Evolutionary conservation across 495 filamentous ascomycete species (phyloP).

Genomic region (Bacidia rubella): DNA sequence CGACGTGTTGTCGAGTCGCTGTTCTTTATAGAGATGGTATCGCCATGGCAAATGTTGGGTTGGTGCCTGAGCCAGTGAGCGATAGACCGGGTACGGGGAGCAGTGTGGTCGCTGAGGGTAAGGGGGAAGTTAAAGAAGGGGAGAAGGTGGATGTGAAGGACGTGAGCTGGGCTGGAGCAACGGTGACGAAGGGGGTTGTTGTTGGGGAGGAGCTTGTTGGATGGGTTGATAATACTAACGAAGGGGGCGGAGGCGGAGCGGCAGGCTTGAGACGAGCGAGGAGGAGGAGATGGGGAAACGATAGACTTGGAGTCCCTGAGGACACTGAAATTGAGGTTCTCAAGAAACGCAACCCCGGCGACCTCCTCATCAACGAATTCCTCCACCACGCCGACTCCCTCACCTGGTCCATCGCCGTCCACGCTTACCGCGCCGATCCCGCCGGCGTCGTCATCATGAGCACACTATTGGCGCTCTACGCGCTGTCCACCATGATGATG

Average conservation of each 20-base stretch:
- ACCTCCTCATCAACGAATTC: background rate
- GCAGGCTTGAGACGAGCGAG: background rate
- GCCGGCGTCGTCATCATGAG: background rate
- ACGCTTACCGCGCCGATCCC: background rate
- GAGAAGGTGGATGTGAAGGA: background rate
- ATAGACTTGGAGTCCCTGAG: background rate
- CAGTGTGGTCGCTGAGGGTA: background rate
- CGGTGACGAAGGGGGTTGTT: background rate
- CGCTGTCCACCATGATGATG: background rate
- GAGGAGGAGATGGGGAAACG: background rate
- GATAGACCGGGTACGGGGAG: background rate
- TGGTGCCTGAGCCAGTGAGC: background rate
- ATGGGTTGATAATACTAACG: background rate
- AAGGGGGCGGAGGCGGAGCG: background rate
- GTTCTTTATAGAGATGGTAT: background rate
- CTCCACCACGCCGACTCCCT: background rate
- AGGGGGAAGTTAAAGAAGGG: background rate
- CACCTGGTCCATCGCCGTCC: background rate
- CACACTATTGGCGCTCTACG: background rate
- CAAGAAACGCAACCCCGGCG: background rate
- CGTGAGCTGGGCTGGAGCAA: background rate
- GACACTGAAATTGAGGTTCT: background rate
- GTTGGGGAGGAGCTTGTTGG: background rate
- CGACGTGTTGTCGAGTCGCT: no score
- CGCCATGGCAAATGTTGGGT: background rate